Evolutionary conservation across 202 grass and related monocot species (phyloP), one percentile per base, ranked within the genome.

Genomic region (Carex arenaria): DNA sequence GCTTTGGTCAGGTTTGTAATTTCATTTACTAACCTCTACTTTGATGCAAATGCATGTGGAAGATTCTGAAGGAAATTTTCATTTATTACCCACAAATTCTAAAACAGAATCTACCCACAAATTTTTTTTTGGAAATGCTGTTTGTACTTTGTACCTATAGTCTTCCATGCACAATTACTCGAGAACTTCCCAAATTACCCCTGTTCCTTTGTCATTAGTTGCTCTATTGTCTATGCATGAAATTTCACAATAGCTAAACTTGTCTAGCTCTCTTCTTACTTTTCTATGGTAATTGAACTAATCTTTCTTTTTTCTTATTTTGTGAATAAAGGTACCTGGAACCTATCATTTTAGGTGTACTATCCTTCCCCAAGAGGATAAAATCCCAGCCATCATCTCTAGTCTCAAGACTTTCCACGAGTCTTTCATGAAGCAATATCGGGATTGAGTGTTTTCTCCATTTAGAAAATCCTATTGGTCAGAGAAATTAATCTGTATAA

Each of bases 271-370:
- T 64, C 6, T 38, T 67, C 32, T 71, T 71, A 19, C 7, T 70
- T 15, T 53, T 23, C 43, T 22, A 32, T 76, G 72, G 49, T 18
- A 76, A 56, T 76, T 55, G 47, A 13, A 55, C 32, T 79, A 79
- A 38, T 57, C 13, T n/a, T 38, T 79, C 2, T 0, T 40, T 34
- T 79, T 38, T 10, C 8, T 60, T 59, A 23, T 61, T 80, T 62
- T 45, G 30, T 66, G 42, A 4, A 84, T 80, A 86, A n/a, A 97
- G 96, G 96, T 99, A 84, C 93, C 93, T 12, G 91, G 95, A 57
- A 98, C 95, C 85, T 98, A 91, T 89, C 95, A 95, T 79, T 60
- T 98, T 52, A 98, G 96, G 64, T 99, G 96, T 86, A 99, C 96
- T 32, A 99, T 99, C 74, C 88, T 99, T 84, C 96, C 96, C 0